Conservation (phyloP, 1,139 yeast genomes). For the Diutina ranongensis region DNA sequence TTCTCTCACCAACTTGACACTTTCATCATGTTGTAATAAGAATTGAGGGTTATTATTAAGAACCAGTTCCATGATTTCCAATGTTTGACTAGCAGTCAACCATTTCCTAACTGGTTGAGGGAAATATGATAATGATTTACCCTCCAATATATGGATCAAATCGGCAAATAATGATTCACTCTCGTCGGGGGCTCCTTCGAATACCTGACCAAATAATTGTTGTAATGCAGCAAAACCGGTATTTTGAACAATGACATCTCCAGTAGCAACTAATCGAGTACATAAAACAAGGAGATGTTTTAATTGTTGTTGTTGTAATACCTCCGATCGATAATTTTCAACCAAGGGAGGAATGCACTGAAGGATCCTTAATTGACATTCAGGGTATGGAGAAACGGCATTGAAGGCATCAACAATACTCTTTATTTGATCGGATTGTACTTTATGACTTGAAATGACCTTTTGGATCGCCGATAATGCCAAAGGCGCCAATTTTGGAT, state of each 20-base stretch:
- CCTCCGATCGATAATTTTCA: constrained; percentile 36
- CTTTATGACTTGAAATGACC: constrained; percentile 23
- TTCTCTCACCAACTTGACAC: not conserved
- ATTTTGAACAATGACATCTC: constrained; percentile 69
- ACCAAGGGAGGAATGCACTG: constrained; percentile 73
- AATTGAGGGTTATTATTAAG: not conserved
- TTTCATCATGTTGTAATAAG: not conserved
- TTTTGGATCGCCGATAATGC: constrained; percentile 62
- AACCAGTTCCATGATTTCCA: constrained; percentile 3
- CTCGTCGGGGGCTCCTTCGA: constrained; percentile 28
- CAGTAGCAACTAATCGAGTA: constrained; percentile 53
- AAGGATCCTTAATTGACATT: constrained; percentile 76
- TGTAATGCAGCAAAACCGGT: constrained; percentile 91
- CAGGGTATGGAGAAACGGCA: constrained; percentile 57
- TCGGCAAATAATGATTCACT: not conserved
- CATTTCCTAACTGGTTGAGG: not conserved
- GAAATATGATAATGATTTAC: not conserved
- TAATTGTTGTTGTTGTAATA: constrained; percentile 23
- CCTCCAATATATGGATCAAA: not conserved
- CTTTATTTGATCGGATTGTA: not conserved
- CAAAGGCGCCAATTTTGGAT: constrained; percentile 59
- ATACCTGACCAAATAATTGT: constrained; percentile 66
- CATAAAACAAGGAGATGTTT: constrained; percentile 58
- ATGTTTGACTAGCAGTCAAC: not conserved
- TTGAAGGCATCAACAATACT: constrained; percentile 48